Conservation (phyloP, 2,329 filamentous ascomycete genomes). For the Scopulariopsis brevicaulis region DNA sequence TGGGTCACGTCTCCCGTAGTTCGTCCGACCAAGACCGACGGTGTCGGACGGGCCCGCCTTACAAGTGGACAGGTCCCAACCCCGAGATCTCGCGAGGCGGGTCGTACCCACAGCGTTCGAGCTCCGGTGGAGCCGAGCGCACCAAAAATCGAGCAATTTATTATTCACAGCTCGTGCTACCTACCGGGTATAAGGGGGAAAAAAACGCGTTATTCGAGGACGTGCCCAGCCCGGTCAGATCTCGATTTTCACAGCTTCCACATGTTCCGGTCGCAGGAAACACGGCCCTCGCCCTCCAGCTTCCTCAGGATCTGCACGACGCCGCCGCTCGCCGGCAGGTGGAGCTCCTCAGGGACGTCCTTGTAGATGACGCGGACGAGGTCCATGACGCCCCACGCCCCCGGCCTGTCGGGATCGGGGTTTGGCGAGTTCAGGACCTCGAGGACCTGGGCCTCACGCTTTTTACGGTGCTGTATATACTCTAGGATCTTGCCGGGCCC, state of each 20-base stretch:
- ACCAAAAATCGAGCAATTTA: neutral
- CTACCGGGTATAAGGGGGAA: neutral
- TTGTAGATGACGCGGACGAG: slow-evolving; percentile 83
- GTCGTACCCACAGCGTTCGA: neutral
- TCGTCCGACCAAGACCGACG: neutral
- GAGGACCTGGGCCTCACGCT: slow-evolving; percentile 70
- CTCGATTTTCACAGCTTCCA: slow-evolving; percentile 24
- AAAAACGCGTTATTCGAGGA: neutral
- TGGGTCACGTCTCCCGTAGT: neutral
- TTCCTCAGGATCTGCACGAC: slow-evolving; percentile 72
- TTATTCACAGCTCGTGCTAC: neutral
- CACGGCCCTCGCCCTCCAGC: slow-evolving; percentile 62
- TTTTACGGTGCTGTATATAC: slow-evolving; percentile 72
- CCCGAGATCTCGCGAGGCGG: neutral
- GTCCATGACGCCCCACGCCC: slow-evolving; percentile 60
- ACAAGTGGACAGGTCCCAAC: neutral
- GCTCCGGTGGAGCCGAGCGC: neutral
- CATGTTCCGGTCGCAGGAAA: slow-evolving; percentile 25
- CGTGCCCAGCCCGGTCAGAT: neutral
- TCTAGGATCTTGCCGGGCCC: slow-evolving; percentile 62
- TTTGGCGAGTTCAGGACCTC: slow-evolving; percentile 34
- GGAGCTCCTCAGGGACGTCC: slow-evolving; percentile 64
- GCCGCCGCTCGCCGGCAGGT: slow-evolving; percentile 64
- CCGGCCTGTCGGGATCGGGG: slow-evolving; percentile 5
- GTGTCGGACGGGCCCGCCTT: neutral